Evolutionary conservation across 2,329 filamentous ascomycete genomes (phyloP), one percentile per base, ranked within the genome.

Genomic region (Leptographium galeiforme): DNA sequence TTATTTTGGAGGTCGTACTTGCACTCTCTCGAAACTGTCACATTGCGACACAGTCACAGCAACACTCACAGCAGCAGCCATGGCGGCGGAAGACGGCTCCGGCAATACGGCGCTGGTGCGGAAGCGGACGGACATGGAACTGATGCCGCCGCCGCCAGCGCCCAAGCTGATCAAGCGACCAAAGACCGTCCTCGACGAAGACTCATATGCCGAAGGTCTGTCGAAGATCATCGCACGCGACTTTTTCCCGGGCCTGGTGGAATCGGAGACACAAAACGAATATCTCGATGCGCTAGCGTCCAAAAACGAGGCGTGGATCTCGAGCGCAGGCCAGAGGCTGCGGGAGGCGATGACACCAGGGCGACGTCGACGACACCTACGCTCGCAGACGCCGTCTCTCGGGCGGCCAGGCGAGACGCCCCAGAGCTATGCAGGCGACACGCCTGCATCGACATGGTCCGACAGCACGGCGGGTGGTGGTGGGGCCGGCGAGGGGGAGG

Each of bases 191-290:
- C 79, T 98, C 33, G 89, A 95, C 66, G 93, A 98, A 74, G 91
- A 98, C 61, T 82, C 85, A 52, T 98, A 98, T 68, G 93, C 89
- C 2, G 82, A 89, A 55, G 86, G 87, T 1, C 75, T 98, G 33
- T 95, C 90, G 0, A 85, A 93, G 61, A 97, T 98, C 64, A 95
- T 98, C 58, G 88, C 89, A 11, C 83, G 93, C 59, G 93, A 98
- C 73, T 98, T 95, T 73, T 98, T 97, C 63, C 93, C 93, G 0
- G 93, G 91, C 0, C 75, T 98, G 0, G 72, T 90, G 6, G 89
- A 97, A 66, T 84, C 83, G 14, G 83, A 95, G 61, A 85, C 84
- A 0, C 89, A 96, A 66, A 84, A 89, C 65, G 93, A 98, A 62
- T 97, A 96, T 61, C 74, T 98, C 34, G 85, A 94, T 63, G 93